Base-by-base conservation (phyloP, 352 stramenopile genomes). In the Albugo laibachii region DNA sequence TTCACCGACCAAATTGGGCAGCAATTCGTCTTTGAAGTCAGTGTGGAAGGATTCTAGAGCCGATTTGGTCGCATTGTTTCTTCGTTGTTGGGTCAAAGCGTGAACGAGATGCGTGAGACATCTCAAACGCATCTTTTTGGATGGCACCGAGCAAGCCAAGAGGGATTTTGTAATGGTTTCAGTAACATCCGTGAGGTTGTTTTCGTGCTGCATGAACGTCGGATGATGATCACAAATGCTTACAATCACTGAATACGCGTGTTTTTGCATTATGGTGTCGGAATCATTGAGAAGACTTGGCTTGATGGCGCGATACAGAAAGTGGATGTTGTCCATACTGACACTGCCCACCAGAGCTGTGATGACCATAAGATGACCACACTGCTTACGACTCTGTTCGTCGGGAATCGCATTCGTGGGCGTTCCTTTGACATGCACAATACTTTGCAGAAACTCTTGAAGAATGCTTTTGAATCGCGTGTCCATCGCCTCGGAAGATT, bases 51-150 rank as follows among this genome's bases (percentile, higher is more conserved):
- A 19, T 24, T 24, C 20, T 31, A 8, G 8, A 31, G 24, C 24
- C 3, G 24, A 31, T 31, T 31, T 31, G 35, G 62, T 64, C 19
- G 56, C 49, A 2, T 56, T 47, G 21, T 62, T 59, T 31, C 24
- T 31, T 31, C 72, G 47, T 34, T 92, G 66, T 43, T 80, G 61
- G 45, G 87, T 61, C 47, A 87, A 80, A 18, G 73, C 79, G 16
- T 61, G 65, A 49, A 92, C 79, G 35, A 92, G 55, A 50, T 88
- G 70, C 14, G 82, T 65, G 16, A 92, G 69, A 47, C 84, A 93
- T 49, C 92, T 89, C 34, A 98, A 61, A 50, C 93, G 81, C 84
- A 96, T 97, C 52, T 95, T 91, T 62, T 95, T 92, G 20, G 92
- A 85, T 16, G 92, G 84, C 6, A 98, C 82, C 54, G 94, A 94